Evolutionary conservation across 164 flowering plant species (phyloP).

Genomic region (Aristolochia contorta): DNA sequence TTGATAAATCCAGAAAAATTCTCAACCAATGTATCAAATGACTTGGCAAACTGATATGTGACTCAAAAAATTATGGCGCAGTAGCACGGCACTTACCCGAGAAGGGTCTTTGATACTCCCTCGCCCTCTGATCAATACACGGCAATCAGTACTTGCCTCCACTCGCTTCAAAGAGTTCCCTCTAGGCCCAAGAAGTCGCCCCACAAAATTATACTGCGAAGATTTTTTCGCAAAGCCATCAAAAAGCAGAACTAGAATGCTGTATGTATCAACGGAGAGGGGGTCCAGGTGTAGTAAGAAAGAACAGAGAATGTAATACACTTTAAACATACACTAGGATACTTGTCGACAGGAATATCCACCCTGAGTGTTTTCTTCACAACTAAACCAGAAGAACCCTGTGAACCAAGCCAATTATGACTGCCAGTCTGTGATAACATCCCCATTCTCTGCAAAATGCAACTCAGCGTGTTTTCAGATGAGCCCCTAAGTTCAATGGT

Average conservation of each 20-base stretch:
- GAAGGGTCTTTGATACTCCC: conserved; percentile 96
- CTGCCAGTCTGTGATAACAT: conserved; percentile 49
- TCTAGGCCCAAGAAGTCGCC: conserved; percentile 97
- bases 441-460: conserved; percentile 56
- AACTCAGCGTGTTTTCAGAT: conserved; percentile 11
- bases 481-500: background rate
- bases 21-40: background rate
- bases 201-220: conserved; percentile 94
- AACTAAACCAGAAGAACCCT: conserved; percentile 68
- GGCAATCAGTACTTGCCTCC: conserved; percentile 96
- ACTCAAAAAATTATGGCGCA: background rate
- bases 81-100: conserved; percentile 42
- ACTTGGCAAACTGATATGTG: background rate
- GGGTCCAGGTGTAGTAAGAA: no score
- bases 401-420: conserved; percentile 82
- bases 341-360: conserved; percentile 30
- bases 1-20: background rate
- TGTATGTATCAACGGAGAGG: no score
- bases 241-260: background rate
- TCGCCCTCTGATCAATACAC: conserved; percentile 88
- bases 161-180: conserved; percentile 97
- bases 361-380: conserved; percentile 83
- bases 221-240: background rate
- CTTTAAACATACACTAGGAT: conserved; percentile 41
- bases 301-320: background rate